These are phyloP conservation scores for Phoma sp. DNA, from an alignment of 2,329 filamentous ascomycete genomes.

Conservation along the genomic window DNA sequence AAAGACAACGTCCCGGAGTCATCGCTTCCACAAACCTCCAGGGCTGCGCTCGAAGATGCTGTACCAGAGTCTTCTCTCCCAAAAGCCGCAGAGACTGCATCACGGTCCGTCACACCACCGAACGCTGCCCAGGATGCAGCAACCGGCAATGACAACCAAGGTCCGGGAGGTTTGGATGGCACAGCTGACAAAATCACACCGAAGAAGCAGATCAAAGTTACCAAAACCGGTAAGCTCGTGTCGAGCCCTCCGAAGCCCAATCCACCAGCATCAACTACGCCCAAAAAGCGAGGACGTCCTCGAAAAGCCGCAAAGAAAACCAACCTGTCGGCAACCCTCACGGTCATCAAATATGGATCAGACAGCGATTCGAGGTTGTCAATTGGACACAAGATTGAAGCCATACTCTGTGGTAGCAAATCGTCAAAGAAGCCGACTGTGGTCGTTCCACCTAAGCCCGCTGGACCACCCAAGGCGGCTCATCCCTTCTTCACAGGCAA, in stretches of 20 bases:
- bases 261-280: conserved; percentile 55
- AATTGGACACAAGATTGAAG: conserved; percentile 67
- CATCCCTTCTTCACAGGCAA: conserved; percentile 76
- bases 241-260: conserved; percentile 46
- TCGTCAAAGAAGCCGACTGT: conserved; percentile 23
- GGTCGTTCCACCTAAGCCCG: conserved; percentile 35
- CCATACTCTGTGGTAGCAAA: conserved; percentile 60
- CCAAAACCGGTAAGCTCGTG: conserved; percentile 54
- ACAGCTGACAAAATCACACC: conserved; percentile 23
- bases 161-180: background rate
- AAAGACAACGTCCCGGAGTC: background rate
- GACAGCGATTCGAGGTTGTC: conserved; percentile 54
- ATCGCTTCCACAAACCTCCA: background rate
- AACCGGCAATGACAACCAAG: background rate
- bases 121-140: background rate
- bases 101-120: conserved; percentile 2
- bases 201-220: conserved; percentile 50
- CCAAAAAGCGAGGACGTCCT: conserved; percentile 15
- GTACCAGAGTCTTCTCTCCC: conserved; percentile 7
- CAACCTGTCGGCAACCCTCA: conserved; percentile 50
- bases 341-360: conserved; percentile 66
- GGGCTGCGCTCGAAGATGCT: background rate
- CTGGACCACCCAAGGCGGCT: conserved; percentile 54
- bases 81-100: background rate
- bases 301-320: conserved; percentile 24